Percentiles rank a stretch among this genome's conserved stretches.
Conservation (phyloP, 1,139 yeast species). For the Candida mesenterica region DNA sequence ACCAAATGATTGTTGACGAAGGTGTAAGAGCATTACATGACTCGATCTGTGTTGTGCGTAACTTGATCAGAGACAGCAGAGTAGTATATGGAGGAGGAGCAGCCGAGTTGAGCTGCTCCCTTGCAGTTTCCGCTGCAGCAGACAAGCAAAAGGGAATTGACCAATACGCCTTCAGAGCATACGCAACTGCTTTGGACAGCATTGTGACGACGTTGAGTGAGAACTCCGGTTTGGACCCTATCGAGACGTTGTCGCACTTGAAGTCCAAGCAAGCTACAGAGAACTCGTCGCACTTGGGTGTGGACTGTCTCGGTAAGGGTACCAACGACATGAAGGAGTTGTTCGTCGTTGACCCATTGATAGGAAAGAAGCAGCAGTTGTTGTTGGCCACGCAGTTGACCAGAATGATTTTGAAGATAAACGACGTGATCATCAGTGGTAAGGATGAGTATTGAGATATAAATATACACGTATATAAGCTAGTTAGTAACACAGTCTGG, state of each 20-base stretch:
- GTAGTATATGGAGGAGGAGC: constrained; percentile 99
- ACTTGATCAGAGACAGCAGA: constrained; percentile 85
- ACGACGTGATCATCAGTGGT: constrained; percentile 91
- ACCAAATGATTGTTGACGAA: constrained; percentile 97
- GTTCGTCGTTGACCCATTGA: constrained; percentile 94
- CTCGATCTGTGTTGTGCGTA: constrained; percentile 95
- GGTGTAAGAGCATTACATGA: constrained; percentile 96
- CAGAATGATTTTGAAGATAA: constrained; percentile 95
- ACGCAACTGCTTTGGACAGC: constrained; percentile 84
- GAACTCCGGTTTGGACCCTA: constrained; percentile 93
- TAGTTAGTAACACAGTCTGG: background rate
- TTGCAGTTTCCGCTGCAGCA: constrained; percentile 90
- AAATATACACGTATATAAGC: background rate
- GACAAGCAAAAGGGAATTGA: constrained; percentile 93
- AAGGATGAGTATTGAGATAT: constrained; percentile 79
- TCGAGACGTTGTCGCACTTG: constrained; percentile 79
- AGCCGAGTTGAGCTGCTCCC: constrained; percentile 89
- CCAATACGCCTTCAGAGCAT: constrained; percentile 96
- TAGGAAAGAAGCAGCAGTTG: constrained; percentile 95
- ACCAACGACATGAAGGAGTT: constrained; percentile 88
- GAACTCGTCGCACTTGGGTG: constrained; percentile 72
- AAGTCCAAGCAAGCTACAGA: constrained; percentile 85
- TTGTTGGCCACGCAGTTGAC: constrained; percentile 94
- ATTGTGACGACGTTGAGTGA: constrained; percentile 96
- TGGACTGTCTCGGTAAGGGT: constrained; percentile 89